A percentile compares a stretch with the other conserved stretches of the same genome.
phyloP scores from a whole-genome alignment of 345 rosid species.

The Hevea brasiliensis region DNA sequence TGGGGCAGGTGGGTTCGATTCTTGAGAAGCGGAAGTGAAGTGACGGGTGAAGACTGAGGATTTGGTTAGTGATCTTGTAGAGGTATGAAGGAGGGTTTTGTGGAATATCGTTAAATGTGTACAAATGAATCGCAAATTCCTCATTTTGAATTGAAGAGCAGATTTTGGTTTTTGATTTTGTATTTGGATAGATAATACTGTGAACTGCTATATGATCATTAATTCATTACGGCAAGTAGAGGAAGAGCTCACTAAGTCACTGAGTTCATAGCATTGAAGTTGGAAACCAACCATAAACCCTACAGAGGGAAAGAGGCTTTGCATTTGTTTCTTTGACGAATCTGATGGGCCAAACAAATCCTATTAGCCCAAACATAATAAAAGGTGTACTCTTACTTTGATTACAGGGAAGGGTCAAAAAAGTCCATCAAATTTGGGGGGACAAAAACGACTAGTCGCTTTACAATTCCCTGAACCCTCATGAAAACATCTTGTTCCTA shows the following conservation, averaged over 20 bases:
- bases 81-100: conserved; percentile 18
- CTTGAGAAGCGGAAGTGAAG: conserved; percentile 17
- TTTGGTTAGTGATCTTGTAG: background rate
- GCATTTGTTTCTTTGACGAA: background rate
- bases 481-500: too few species aligned
- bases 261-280: background rate
- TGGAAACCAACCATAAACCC: background rate
- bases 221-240: background rate
- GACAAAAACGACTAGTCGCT: too few species aligned
- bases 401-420: too few species aligned
- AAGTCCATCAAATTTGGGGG: too few species aligned
- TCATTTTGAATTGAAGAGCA: conserved; percentile 32
- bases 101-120: conserved; percentile 36
- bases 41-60: background rate
- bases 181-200: background rate
- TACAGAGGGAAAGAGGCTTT: background rate
- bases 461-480: too few species aligned
- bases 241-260: background rate
- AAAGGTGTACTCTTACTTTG: too few species aligned
- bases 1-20: conserved; percentile 12
- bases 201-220: background rate
- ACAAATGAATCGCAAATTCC: conserved; percentile 42
- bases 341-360: background rate
- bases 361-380: too few species aligned
- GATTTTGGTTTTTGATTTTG: background rate